Evolutionary conservation across 2,329 filamentous ascomycete genomes (phyloP), one percentile per base, ranked within the genome.

Genomic region (Alternaria viburni): DNA sequence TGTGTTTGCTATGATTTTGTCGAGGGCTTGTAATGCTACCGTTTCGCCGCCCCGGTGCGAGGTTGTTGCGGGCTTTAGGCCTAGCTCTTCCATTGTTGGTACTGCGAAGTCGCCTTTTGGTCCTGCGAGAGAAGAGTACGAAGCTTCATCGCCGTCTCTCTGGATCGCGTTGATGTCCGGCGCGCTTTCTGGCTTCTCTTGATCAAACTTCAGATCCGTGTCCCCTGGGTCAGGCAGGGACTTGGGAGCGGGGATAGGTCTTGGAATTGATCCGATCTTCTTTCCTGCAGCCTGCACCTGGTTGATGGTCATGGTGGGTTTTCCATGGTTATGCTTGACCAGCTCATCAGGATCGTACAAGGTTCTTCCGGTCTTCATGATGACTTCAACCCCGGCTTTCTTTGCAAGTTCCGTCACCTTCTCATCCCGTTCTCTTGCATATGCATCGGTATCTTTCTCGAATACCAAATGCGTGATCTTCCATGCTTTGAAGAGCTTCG

Each of bases 401-500:
- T 85, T 81, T 5, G 91, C 91, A n/a, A 89, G 79, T 15, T 83
- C 77, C 32, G 84, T 79, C 11, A 94, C 85, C 17, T 82, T 80
- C 1, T 82, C 83, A 77, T 94, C 91, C 54, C 91, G 81, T 44
- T 88, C 85, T 15, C 86, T 84, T 5, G 84, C 90, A 79, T 93
- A 93, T 0, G 89, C 84, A 81, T 94, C 91, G 0, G 90, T 92
- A 70, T 93, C 91, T 72, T 90, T 91, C 75, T 94, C 91, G 70
- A 93, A 93, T 0, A 93, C 91, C 6, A 93, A 79, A 78, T 93
- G 91, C 0, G 90, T 91, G 25, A 92, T 88, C 2, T 86, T 85
- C 91, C 91, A 94, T 17, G 86, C 85, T 69, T 88, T 87, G 83
- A 93, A 91, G 1, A 93, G 81, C 77, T 92, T 92, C 2, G 89